Percentiles rank a stretch among this genome's conserved stretches.
Evolutionary conservation across 352 stramenopile species (phyloP).

Genomic region (Globisporangium emineosum): DNA sequence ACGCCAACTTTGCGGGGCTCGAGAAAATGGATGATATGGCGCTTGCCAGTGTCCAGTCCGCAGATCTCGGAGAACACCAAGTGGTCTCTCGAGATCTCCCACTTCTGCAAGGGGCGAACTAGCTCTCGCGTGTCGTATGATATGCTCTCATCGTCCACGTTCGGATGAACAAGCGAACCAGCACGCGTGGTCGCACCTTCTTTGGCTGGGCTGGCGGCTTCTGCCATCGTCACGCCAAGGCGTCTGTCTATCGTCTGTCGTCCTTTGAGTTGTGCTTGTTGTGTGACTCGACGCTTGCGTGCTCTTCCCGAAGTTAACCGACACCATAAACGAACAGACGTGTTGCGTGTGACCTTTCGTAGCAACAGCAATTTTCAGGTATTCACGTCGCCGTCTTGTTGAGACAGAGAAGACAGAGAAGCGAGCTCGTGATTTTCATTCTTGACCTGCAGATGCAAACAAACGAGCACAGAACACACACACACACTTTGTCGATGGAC

Average conservation of each 20-base stretch:
- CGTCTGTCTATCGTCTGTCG: neutral
- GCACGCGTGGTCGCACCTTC: neutral
- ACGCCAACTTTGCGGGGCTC: constrained; percentile 27
- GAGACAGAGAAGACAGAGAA: neutral
- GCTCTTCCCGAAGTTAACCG: neutral
- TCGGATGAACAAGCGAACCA: constrained; percentile 1
- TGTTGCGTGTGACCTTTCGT: constrained; percentile 19
- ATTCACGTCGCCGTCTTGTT: neutral
- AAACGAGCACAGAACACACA: neutral
- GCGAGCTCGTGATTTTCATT: neutral
- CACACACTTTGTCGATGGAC: neutral
- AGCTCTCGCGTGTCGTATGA: constrained; percentile 35
- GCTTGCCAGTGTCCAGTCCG: constrained; percentile 64
- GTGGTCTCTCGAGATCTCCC: constrained; percentile 74
- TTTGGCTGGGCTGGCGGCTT: neutral
- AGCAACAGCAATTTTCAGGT: neutral
- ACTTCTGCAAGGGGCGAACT: constrained; percentile 46
- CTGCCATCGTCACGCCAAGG: constrained; percentile 8
- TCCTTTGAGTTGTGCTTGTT: too few relatives aligned
- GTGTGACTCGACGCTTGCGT: constrained; percentile 1
- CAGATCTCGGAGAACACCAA: constrained; percentile 64
- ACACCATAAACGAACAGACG: neutral
- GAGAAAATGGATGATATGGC: constrained; percentile 63
- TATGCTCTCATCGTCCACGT: constrained; percentile 13
- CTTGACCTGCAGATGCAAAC: neutral